Evolutionary conservation across 1,284 basidiomycete species (phyloP), one percentile per base, ranked within the genome.

Genomic region (Amylostereum areolatum): DNA sequence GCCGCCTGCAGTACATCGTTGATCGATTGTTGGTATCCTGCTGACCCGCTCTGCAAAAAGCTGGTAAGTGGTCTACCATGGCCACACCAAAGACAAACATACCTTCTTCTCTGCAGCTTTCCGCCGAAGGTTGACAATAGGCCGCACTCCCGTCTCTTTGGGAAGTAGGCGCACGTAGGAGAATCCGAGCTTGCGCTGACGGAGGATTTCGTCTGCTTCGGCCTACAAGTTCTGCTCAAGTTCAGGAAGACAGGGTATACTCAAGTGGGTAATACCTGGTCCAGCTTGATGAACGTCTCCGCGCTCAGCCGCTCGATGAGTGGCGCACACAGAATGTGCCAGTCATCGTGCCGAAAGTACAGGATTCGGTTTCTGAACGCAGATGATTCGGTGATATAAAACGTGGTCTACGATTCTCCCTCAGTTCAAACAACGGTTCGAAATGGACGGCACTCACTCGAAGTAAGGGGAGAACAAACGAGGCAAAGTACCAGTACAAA

Each of bases 331-430:
- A 97, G 74, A 2, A 67, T 71, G n/a, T 78, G 72, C 97, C 97
- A 99, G 57, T 96, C 93, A 50, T 95, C 92, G 51, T 97, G 93
- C 6, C 92, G 80, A 62, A 97, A 99, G 65, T 96, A 99, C 0
- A 98, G 70, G 0, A 94, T 79, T 46, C 83, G 81, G 56, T 96
- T 92, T n/a, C 87, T 77, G 56, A 88, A 93, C 2, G 85, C 87
- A 4, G 88, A 85, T 0, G 95, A 92, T 57, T 99, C 93, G 0
- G 97, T 99, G 37, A 91, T 77, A 64, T 97, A 98, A 68, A 98
- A 99, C 0, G 87, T 87, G 0, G 92, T 92, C 90, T 97, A 52
- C 5, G 36, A 5, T 41, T 43, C 40, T 29, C n/a, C 31, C 43
- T 52, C 12, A 56, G 33, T 43, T 29, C 5, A 42, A 18, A 8